Percentiles rank a stretch among this genome's conserved stretches.
Evolutionary conservation across 2,329 filamentous ascomycete genomes (phyloP).

Genomic region (Fusarium newnesense): DNA sequence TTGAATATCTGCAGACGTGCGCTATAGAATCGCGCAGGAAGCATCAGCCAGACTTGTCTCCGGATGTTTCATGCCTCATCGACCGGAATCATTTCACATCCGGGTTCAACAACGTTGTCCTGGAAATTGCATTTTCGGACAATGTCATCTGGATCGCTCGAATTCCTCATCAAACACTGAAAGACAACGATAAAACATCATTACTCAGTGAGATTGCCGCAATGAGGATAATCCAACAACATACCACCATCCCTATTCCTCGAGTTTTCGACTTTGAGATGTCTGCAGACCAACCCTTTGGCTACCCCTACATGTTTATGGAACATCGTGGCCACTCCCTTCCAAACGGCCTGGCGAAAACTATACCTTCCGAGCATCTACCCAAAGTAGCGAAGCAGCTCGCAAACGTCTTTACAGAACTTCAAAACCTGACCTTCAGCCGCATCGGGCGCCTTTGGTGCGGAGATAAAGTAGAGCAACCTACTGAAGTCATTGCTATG

Average conservation of each 20-base stretch:
- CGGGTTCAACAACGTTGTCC: not conserved
- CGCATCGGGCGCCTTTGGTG: not conserved
- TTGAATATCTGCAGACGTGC: not conserved
- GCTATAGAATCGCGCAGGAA: not conserved
- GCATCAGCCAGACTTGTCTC: not conserved
- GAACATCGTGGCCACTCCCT: not conserved
- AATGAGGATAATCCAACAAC: not conserved
- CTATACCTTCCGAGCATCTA: not conserved
- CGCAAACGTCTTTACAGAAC: not conserved
- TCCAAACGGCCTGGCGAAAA: not conserved
- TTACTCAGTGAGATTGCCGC: not conserved
- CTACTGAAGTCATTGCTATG: not conserved
- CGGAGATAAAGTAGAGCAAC: not conserved
- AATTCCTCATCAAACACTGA: not conserved
- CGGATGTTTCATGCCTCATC: rapidly evolving
- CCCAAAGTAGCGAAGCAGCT: not conserved
- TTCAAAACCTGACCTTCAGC: not conserved
- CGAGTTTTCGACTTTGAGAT: not conserved
- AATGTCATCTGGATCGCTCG: not conserved
- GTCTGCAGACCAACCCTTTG: not conserved
- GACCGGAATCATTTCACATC: not conserved
- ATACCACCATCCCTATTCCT: not conserved
- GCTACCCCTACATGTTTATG: not conserved
- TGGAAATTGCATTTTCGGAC: not conserved
- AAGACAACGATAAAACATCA: not conserved